Conservation (phyloP, 2,329 filamentous ascomycete genomes). For the Fusarium sp. region DNA sequence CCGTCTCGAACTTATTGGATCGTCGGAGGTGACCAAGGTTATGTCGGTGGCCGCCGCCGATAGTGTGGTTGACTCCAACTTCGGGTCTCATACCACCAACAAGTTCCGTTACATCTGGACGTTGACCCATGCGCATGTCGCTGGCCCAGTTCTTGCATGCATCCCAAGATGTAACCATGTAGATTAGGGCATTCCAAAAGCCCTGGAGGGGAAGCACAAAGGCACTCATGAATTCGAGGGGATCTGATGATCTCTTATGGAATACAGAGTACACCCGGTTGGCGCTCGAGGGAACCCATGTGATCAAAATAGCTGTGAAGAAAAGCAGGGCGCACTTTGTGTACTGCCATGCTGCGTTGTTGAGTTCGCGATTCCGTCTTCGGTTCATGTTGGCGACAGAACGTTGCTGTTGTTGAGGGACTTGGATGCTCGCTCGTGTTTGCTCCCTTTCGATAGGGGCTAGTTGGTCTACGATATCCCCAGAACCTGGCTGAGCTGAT, state of each 20-base stretch:
- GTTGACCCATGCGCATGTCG: conserved; percentile 49
- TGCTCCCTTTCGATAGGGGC: conserved; percentile 43
- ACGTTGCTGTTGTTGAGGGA: conserved; percentile 31
- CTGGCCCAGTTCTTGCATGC: conserved; percentile 65
- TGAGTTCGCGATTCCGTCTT: conserved; percentile 62
- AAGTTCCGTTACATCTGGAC: conserved; percentile 51
- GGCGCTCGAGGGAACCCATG: conserved; percentile 80
- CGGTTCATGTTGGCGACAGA: conserved; percentile 46
- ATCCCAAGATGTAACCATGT: conserved; percentile 74
- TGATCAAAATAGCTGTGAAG: conserved; percentile 76
- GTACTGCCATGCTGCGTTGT: conserved; percentile 75
- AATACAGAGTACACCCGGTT: conserved; percentile 80
- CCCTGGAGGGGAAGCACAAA: conserved; percentile 84
- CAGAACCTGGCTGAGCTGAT: conserved; percentile 50
- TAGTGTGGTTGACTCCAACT: conserved; percentile 1
- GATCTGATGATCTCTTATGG: conserved; percentile 63
- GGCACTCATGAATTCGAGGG: conserved; percentile 75
- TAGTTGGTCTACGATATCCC: conserved; percentile 40
- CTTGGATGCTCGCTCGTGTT: conserved; percentile 15
- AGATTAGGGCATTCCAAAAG: conserved; percentile 86
- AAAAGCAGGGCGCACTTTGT: conserved; percentile 77
- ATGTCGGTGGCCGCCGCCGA: conserved; percentile 32
- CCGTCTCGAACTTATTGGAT: conserved; percentile 57
- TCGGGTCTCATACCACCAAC: conserved; percentile 41
- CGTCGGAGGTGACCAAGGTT: conserved; percentile 49